Evolutionary conservation across 371 early-diverging fungal species (phyloP).

Genomic region (Mitosporidium daphniae): DNA sequence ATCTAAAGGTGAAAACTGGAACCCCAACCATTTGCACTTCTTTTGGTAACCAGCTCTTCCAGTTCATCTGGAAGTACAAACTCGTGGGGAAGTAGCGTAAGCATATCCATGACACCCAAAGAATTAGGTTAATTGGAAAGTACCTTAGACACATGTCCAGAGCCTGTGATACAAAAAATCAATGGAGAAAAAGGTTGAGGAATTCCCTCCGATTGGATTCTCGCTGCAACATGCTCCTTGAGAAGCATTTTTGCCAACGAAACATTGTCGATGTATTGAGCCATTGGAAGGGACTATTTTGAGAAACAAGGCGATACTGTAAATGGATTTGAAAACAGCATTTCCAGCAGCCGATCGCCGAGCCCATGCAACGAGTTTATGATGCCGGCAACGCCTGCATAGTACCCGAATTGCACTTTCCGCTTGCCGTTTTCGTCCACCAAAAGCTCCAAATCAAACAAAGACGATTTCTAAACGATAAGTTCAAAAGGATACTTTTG

Average conservation of each 20-base stretch:
- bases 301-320: slow-evolving; percentile 18
- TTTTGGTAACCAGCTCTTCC: slow-evolving; percentile 17
- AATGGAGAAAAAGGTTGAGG: slow-evolving; percentile 51
- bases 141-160: slow-evolving; percentile 59
- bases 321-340: slow-evolving; percentile 65
- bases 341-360: slow-evolving; percentile 45
- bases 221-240: slow-evolving; percentile 26
- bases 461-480: slow-evolving; percentile 7
- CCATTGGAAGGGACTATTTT: too few species aligned
- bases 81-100: slow-evolving; percentile 54
- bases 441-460: slow-evolving; percentile 79
- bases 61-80: slow-evolving; percentile 44
- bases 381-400: slow-evolving; percentile 85
- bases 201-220: slow-evolving; percentile 39
- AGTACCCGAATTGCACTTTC: slow-evolving; percentile 51
- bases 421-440: slow-evolving; percentile 29
- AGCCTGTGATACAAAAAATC: slow-evolving; percentile 55
- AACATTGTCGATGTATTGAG: slow-evolving; percentile 12
- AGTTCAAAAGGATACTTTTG: slow-evolving; percentile 4
- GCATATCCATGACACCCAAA: slow-evolving; percentile 44
- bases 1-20: too few species aligned
- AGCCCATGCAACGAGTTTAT: slow-evolving; percentile 59
- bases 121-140: slow-evolving; percentile 1
- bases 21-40: too few species aligned
- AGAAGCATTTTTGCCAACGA: slow-evolving; percentile 28